Base-by-base conservation (phyloP, 1,284 basidiomycete species). In the Ustilago tritici region DNA sequence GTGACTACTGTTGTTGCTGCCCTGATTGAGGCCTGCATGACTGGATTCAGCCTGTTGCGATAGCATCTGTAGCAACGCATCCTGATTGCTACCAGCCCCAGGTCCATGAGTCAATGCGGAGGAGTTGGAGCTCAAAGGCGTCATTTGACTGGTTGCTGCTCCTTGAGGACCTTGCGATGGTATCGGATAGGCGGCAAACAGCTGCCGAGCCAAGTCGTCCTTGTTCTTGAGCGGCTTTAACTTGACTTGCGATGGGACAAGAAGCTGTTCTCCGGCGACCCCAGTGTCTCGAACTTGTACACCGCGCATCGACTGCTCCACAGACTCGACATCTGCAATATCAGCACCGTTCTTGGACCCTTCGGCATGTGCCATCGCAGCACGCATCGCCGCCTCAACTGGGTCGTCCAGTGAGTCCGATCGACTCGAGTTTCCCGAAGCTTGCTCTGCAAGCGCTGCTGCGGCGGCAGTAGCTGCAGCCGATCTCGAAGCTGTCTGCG, bases 321-420 rank as follows among this genome's bases (percentile, higher is more conserved):
- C 58, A 35, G 57, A 46, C 0, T 65, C 62, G 4, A 76, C 58
- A 53, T 60, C 54, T 11, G 36, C 47, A 4, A 11, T 40, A 10
- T 43, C 43, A 2, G 31, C 49, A 11, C 53, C 64, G 12, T 47
- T 60, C 49, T 58, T 53, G 14, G 52, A 56, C 7, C 50, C 36
- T 32, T 55, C 47, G 31, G 47, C 53, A n/a, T 65, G 61, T 2
- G 47, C 60, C 52, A 77, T 78, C 5, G 81, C 70, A 11, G 79
- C 82, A 15, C 80, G 72, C 81, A 84, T 83, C 3, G 81, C 82
- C 31, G 79, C 56, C n/a, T 84, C 79, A 6, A 82, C 75, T 3
- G 81, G 78, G 53, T 83, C 84, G 23, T 84, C 82, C 19, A 71
- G 65, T 17, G 69, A 65, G 32, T 70, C 78, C 5, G 78, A 76